Evolutionary conservation across 2,329 filamentous ascomycete genomes (phyloP), one percentile per base, ranked within the genome.

Genomic region (Didymella glomerata): DNA sequence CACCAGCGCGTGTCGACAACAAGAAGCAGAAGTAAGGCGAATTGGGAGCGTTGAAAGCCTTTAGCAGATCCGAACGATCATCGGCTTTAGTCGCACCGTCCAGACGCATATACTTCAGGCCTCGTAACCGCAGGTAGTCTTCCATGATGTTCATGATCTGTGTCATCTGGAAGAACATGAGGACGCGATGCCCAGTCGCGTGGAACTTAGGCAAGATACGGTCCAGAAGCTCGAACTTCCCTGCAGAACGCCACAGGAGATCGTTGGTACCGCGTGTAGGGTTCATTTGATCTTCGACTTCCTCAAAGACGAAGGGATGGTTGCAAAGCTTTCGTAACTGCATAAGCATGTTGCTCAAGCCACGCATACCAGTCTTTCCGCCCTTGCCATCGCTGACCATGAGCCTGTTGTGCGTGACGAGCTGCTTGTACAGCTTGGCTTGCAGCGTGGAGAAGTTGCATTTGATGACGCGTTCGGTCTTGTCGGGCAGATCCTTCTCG

Each of bases 141-240:
- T 99, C 95, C 95, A 99, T 98, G 73, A 99, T 99, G 79, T 99
- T 97, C 95, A 99, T 99, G 76, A 99, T 99, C 62, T 96, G 93
- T 4, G 95, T 99, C 95, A 99, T 99, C 78, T 99, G 95, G 85
- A 99, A 99, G 86, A 99, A 99, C 91, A 99, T 98, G 77, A 99
- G 84, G 27, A 98, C 93, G 78, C 95, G 90, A 86, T 99, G 95
- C 16, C 92, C 92, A 1, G 92, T 93, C 3, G 86, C 88, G 68
- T 91, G 87, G 78, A 99, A 98, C 80, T 99, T 99, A 46, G 95
- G 95, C 64, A 99, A 78, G 62, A 99, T 84, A 50, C 95, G 86
- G 76, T 99, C 95, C 25, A 99, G 84, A 28, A 99, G 84, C 81
- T 99, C 95, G 71, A 99, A 99, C 80, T 99, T 99, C 74, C 95